phyloP scores from a whole-genome alignment of 176 grass and related monocot genomes.

The Oryza brachyantha region DNA sequence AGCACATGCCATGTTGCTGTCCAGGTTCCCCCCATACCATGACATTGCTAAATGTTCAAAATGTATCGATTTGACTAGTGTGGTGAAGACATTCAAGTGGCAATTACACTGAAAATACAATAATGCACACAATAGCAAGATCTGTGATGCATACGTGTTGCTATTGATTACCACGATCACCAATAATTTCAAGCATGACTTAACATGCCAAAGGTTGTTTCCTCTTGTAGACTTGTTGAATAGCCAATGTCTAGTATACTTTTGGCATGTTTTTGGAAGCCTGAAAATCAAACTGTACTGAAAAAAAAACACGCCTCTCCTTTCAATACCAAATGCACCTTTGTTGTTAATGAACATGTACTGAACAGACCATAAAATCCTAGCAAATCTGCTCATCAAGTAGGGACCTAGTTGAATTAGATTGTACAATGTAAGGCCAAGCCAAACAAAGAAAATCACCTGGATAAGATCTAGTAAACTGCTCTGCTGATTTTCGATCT shows the following conservation, averaged over 20 bases:
- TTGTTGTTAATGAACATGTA: conserved; percentile 13
- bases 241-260: not conserved
- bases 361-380: not conserved
- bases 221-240: not conserved
- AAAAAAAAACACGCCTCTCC: not conserved
- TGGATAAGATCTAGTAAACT: conserved; percentile 93
- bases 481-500: conserved; percentile 93
- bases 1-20: conserved; percentile 10
- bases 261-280: not conserved
- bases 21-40: not conserved
- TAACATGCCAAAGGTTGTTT: not conserved
- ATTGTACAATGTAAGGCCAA: conserved; percentile 6
- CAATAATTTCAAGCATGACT: not conserved
- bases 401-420: not conserved
- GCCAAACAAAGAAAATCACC: conserved; percentile 41
- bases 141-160: not conserved
- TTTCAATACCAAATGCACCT: not conserved
- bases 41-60: conserved; percentile 4
- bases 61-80: not conserved
- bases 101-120: conserved; percentile 18
- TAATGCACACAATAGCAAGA: not conserved
- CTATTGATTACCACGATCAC: not conserved
- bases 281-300: not conserved
- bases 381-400: not conserved
- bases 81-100: not conserved